Base-by-base conservation (phyloP, 2,329 filamentous ascomycete genomes). In the Verticillium longisporum region DNA sequence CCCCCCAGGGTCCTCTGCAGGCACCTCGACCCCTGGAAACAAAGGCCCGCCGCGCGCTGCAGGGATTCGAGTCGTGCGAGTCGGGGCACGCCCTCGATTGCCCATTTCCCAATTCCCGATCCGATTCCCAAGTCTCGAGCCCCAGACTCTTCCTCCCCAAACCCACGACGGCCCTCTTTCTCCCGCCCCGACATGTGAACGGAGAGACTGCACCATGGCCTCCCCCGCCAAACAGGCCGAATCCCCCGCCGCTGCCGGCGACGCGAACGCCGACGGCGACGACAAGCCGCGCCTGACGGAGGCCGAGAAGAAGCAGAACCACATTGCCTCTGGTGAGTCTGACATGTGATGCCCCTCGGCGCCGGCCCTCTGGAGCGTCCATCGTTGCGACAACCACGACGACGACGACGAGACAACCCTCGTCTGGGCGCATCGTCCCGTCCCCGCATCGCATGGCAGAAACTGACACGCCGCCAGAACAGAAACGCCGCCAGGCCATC, bases 401-500 rank as follows among this genome's bases (percentile, higher is more conserved):
- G n/a, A n/a, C n/a, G n/a, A n/a, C n/a, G n/a, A n/a, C n/a, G 31
- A 6, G n/a, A 11, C 4, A 14, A 53, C 45, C n/a, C 3, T 26
- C 26, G 2, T 26, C 26, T 26, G 26, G 26, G 26, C 50, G 31
- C 14, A 14, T 2, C 50, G 55, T n/a, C 32, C 32, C 14, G 2
- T 36, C 5, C 34, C 11, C 5, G 36, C 31, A n/a, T 59, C 14
- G 56, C 14, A 15, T 7, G 1, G 13, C 14, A 6, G n/a, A n/a
- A 5, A 18, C 41, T 50, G n/a, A 50, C 41, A 18, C 15, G 6
- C 41, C 41, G 41, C n/a, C 61, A 79, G 75, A 80, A 69, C 72
- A 80, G 66, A 78, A 81, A 66, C 72, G 78, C 41, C 71, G 78
- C 33, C 72, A 78, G 62, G 90, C 89, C 14, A 96, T 97, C 66